Evolutionary conservation across 805 yeast species (phyloP).

Genomic region (Ogataea allantospora): DNA sequence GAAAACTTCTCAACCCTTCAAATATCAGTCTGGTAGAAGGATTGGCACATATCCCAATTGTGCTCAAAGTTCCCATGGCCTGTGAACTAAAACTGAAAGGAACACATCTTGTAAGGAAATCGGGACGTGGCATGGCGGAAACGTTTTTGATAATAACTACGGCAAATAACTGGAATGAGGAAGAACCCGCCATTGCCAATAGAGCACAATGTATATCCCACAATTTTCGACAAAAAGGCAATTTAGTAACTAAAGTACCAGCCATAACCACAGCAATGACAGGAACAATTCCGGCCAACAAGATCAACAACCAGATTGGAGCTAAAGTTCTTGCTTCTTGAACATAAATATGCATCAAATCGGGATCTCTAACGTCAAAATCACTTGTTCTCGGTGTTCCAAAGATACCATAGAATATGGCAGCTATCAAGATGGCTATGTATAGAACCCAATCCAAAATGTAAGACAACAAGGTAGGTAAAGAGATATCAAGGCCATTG

Average conservation of each 20-base stretch:
- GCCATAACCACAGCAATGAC: slow-evolving; percentile 28
- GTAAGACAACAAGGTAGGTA: slow-evolving; percentile 32
- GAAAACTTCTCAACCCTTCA: slow-evolving; percentile 58
- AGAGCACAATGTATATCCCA: slow-evolving; percentile 44
- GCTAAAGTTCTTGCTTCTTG: slow-evolving; percentile 35
- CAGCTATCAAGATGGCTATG: slow-evolving; percentile 21
- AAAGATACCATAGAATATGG: slow-evolving; percentile 33
- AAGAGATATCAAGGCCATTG: slow-evolving; percentile 26
- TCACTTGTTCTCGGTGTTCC: slow-evolving; percentile 40
- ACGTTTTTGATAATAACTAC: slow-evolving; percentile 47
- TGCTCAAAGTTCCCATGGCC: slow-evolving; percentile 38
- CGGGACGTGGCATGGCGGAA: slow-evolving; percentile 53
- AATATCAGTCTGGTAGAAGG: slow-evolving; percentile 33
- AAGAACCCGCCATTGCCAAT: slow-evolving; percentile 38
- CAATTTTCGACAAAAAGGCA: slow-evolving; percentile 24
- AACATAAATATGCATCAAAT: slow-evolving; percentile 35
- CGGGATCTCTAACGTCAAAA: slow-evolving; percentile 36
- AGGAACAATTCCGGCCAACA: slow-evolving; percentile 35
- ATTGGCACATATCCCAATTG: slow-evolving; percentile 47
- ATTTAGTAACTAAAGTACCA: slow-evolving; percentile 21
- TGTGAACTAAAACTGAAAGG: slow-evolving; percentile 36
- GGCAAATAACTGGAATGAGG: slow-evolving; percentile 37
- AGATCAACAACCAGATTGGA: slow-evolving; percentile 33
- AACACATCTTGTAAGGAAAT: slow-evolving; percentile 47
- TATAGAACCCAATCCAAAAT: slow-evolving; percentile 34